These are phyloP conservation scores for Rhazya stricta DNA, from an alignment of 257 asterid species.

Conservation along the genomic window DNA sequence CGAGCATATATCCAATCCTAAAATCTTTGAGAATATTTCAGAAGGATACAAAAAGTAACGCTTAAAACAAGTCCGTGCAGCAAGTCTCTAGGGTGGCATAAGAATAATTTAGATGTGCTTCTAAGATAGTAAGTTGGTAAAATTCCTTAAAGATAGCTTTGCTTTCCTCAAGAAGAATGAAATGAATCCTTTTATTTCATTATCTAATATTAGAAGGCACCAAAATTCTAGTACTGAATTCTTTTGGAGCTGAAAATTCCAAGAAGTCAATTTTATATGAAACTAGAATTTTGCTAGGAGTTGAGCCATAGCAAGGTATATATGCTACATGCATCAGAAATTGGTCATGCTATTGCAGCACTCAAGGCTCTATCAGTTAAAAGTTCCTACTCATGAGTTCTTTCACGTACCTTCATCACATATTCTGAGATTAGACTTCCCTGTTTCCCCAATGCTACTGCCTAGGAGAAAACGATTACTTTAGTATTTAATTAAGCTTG, in stretches of 20 bases:
- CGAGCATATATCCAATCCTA: constrained; percentile 84
- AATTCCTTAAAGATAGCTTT: not conserved
- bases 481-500: constrained; percentile 21
- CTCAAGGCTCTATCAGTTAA: not conserved
- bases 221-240: not conserved
- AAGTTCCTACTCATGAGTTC: not conserved
- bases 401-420: constrained; percentile 59
- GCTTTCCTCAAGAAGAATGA: not conserved
- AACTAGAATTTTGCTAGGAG: not conserved
- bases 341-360: not conserved
- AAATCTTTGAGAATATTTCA: constrained; percentile 67
- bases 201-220: not conserved
- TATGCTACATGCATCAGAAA: not conserved
- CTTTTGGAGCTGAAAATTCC: not conserved
- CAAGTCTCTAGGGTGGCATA: not conserved
- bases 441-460: constrained; percentile 76
- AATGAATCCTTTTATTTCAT: not conserved
- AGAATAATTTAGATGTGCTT: not conserved
- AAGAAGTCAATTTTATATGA: not conserved
- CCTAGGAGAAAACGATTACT: constrained; percentile 57
- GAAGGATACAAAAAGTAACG: constrained; percentile 26
- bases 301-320: not conserved
- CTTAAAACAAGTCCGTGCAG: constrained; percentile 11
- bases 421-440: constrained; percentile 70
- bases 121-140: not conserved